A percentile compares a stretch with the other conserved stretches of the same genome.
Evolutionary conservation across 2,329 filamentous ascomycete species (phyloP).

Genomic region (Exserohilum turcica): DNA sequence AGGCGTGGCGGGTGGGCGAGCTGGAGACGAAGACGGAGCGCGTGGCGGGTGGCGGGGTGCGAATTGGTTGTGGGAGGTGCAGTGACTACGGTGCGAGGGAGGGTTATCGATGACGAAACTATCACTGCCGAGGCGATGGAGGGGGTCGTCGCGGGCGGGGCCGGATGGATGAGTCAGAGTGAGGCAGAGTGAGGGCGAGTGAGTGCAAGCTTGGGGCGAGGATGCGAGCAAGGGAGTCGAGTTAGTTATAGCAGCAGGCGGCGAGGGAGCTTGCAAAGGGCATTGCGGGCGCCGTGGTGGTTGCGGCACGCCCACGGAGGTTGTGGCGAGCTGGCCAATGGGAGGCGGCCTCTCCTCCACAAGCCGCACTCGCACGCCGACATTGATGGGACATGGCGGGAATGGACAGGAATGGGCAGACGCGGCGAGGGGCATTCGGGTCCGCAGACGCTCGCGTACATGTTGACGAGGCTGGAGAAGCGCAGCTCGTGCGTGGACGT

Average conservation of each 20-base stretch:
- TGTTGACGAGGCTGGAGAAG: too few relatives aligned
- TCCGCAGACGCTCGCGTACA: too few relatives aligned
- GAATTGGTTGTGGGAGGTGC: constrained; percentile 18
- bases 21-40: constrained; percentile 1
- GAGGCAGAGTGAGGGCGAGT: neutral
- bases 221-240: constrained; percentile 1
- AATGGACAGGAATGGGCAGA: constrained; percentile 8
- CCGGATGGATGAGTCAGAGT: constrained; percentile 26
- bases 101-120: constrained; percentile 40
- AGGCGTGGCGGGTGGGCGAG: constrained; percentile 13
- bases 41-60: constrained; percentile 16
- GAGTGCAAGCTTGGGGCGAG: constrained; percentile 13
- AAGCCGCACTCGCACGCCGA: constrained; percentile 31
- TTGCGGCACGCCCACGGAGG: constrained; percentile 28
- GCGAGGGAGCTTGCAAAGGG: constrained; percentile 15
- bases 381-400: constrained; percentile 14
- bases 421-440: too few relatives aligned
- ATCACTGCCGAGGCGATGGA: constrained; percentile 33
- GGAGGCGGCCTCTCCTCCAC: constrained; percentile 28
- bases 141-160: constrained; percentile 13
- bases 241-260: constrained; percentile 16
- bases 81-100: constrained; percentile 15
- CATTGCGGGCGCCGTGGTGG: constrained; percentile 13
- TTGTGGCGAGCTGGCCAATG: constrained; percentile 34
- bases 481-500: too few relatives aligned